Evolutionary conservation across 1,284 basidiomycete species (phyloP), one percentile per base, ranked within the genome.

Genomic region (Cryptococcus sp.): DNA sequence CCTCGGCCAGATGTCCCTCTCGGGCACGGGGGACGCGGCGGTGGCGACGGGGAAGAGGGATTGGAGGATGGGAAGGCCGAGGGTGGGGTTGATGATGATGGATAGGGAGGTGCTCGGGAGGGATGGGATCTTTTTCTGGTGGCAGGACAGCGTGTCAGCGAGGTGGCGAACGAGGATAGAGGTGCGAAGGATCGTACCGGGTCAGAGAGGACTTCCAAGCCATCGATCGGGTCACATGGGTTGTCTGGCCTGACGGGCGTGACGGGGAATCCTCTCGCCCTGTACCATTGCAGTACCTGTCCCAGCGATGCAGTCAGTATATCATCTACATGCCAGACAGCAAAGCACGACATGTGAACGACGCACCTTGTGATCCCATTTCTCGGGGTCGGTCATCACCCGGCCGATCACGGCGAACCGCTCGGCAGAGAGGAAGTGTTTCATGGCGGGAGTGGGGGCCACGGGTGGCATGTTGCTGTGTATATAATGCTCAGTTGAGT

Each of bases 81-180:
- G 84, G 77, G 83, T 83, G 21, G 87, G 82, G 49, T 85, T 83
- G 5, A 89, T 91, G 68, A 93, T 83, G 60, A 92, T 83, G 64
- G 87, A 88, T 57, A 93, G 79, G 11, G 87, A 86, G 0, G 90
- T 93, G 60, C 85, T 78, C 2, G 79, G 70, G 2, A 89, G 87
- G 42, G 78, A 77, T 16, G 82, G 70, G n/a, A 92, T 82, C 28
- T 33, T 33, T 9, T 33, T 33, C 28, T 33, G 28, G 28, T 5
- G 28, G 4, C 4, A 33, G 5, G 28, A 9, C 28, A 33, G 28
- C 5, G 4, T 33, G 28, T 33, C 28, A 33, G 28, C 28, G 28
- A 33, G 73, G 73, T 37, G 40, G 43, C 46, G 87, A 66, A 3
- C 85, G 46, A 28, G 46, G 9, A 4, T 82, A 53, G 77, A 64